These are phyloP conservation scores for Thermothelomyces thermophilus DNA, from an alignment of 2,329 filamentous ascomycete genomes.

Conservation along the genomic window DNA sequence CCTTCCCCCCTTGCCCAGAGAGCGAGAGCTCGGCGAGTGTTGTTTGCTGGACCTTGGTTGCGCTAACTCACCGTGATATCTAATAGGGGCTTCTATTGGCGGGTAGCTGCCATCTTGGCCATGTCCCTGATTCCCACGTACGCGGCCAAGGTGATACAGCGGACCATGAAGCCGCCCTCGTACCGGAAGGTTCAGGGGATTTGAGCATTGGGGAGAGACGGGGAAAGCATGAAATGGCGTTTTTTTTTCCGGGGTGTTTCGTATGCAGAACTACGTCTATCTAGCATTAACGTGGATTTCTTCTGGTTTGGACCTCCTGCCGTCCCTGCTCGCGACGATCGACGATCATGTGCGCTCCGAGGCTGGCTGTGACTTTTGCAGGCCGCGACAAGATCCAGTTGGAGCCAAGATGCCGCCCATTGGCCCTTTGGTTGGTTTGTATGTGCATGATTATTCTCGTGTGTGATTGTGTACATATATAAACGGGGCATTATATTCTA, in stretches of 20 bases:
- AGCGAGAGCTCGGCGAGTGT: too few species aligned
- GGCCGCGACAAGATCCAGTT: too few species aligned
- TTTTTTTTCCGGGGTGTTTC: too few species aligned
- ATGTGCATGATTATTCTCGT: too few species aligned
- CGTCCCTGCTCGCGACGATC: too few species aligned
- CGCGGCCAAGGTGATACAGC: conserved; percentile 73
- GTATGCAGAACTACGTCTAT: too few species aligned
- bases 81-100: conserved; percentile 81
- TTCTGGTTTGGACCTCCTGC: neutral
- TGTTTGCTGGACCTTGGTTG: neutral
- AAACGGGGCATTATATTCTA: too few species aligned
- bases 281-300: neutral
- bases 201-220: conserved; percentile 30
- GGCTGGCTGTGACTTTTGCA: too few species aligned
- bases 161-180: conserved; percentile 83
- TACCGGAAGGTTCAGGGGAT: conserved; percentile 86
- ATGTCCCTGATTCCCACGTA: conserved; percentile 83
- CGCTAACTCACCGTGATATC: conserved; percentile 8
- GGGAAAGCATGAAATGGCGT: conserved; percentile 14
- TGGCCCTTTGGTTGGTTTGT: too few species aligned
- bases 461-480: too few species aligned
- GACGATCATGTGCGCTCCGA: too few species aligned
- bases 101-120: conserved; percentile 70
- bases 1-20: neutral
- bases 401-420: too few species aligned